A percentile compares a stretch with the other conserved stretches of the same genome.
These are phyloP conservation scores for Metschnikowia shivogae DNA, from an alignment of 805 yeast genomes.

Conservation along the genomic window DNA sequence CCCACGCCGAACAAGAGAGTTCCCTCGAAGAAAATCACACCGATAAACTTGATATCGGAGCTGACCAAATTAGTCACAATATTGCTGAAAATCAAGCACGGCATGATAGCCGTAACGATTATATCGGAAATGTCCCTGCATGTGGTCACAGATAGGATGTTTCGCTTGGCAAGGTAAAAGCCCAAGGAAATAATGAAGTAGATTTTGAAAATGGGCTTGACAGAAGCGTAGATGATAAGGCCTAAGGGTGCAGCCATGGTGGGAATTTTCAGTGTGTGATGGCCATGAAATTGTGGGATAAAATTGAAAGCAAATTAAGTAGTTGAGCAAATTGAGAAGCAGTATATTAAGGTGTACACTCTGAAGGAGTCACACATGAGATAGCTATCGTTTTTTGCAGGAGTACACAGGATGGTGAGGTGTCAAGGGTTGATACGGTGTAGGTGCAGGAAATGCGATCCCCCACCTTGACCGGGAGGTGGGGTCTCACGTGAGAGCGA, in stretches of 20 bases:
- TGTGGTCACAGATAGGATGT: slow-evolving; percentile 60
- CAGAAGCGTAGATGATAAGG: slow-evolving; percentile 67
- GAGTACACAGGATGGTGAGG: no score
- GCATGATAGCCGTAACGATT: slow-evolving; percentile 64
- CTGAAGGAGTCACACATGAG: no score
- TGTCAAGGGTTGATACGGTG: no score
- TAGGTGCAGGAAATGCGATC: no score
- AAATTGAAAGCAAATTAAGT: no score
- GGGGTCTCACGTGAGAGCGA: no score
- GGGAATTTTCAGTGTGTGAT: background rate
- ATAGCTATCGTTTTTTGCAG: no score
- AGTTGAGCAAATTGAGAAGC: no score
- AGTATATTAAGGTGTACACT: no score
- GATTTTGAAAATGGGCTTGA: slow-evolving; percentile 83
- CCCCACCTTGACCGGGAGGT: no score
- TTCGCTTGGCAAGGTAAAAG: slow-evolving; percentile 54
- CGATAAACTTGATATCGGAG: slow-evolving; percentile 65
- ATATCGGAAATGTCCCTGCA: slow-evolving; percentile 67
- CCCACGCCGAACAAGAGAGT: slow-evolving; percentile 51
- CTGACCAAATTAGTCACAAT: slow-evolving; percentile 64
- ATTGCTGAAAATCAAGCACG: slow-evolving; percentile 72
- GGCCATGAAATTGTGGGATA: background rate
- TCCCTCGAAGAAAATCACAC: slow-evolving; percentile 52
- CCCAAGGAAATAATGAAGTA: slow-evolving; percentile 70
- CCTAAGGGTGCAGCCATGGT: slow-evolving; percentile 38